Evolutionary conservation across 228 moss, liverwort and hornwort genomes (phyloP), one percentile per base, ranked within the genome.

Genomic region (Sphagnum magellanicum): DNA sequence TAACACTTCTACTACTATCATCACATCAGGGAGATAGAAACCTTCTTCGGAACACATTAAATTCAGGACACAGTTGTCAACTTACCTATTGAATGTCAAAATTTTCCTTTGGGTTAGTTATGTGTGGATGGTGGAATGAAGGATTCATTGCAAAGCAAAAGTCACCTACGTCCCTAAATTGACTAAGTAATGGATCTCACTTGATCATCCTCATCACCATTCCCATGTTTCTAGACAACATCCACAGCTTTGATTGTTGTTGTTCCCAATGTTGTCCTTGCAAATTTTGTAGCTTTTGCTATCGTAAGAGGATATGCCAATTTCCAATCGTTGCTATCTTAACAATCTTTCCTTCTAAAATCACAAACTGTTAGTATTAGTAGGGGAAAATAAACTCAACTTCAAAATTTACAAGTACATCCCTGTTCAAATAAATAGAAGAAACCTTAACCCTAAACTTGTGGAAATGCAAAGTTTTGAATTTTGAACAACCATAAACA

Each of bases 131-230:
- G n/a, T n/a, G n/a, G n/a, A n/a, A n/a, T n/a, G n/a, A n/a, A n/a
- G n/a, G n/a, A n/a, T n/a, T n/a, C n/a, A n/a, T n/a, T n/a, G n/a
- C n/a, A n/a, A n/a, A n/a, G n/a, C n/a, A n/a, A n/a, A n/a, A n/a
- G n/a, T n/a, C n/a, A n/a, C n/a, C n/a, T n/a, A n/a, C n/a, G n/a
- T n/a, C n/a, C n/a, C n/a, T n/a, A n/a, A n/a, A n/a, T n/a, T n/a
- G n/a, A n/a, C n/a, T n/a, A n/a, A n/a, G n/a, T n/a, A n/a, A n/a
- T n/a, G n/a, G n/a, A n/a, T n/a, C n/a, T n/a, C n/a, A n/a, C n/a
- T n/a, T n/a, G n/a, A n/a, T n/a, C n/a, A n/a, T 58, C 66, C 47
- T 74, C 82, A 49, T 74, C 72, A 5, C 77, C 82, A 14, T 85
- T 79, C 4, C 71, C 73, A 17, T 76, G 73, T 8, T 79, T 72